phyloP scores from a whole-genome alignment of 176 grass and related monocot genomes.

The Oryza glumipatula region DNA sequence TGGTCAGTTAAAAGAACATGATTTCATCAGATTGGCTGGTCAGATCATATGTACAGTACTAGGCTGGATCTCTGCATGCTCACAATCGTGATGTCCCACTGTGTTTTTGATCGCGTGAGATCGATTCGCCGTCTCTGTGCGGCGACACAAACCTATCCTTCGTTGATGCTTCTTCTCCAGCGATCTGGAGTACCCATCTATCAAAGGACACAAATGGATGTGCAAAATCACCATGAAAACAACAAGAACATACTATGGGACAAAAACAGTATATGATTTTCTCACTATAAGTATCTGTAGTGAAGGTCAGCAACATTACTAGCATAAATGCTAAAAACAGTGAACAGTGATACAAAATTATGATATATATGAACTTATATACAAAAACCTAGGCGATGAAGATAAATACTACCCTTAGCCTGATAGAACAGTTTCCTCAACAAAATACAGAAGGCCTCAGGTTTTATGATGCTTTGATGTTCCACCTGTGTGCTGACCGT shows the following conservation, averaged over 20 bases:
- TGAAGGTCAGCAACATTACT: neutral
- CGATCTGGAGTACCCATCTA: neutral
- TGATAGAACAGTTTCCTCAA: neutral
- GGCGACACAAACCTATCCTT: no score
- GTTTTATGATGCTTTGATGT: constrained; percentile 66
- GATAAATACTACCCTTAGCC: neutral
- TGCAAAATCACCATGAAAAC: neutral
- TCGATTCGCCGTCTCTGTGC: no score
- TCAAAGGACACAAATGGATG: neutral
- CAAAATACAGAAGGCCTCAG: constrained; percentile 16
- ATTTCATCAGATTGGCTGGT: no score
- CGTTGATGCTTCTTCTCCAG: no score
- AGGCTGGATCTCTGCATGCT: no score
- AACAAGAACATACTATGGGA: neutral
- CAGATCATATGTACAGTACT: no score
- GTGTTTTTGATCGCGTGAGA: no score
- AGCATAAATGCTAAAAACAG: no score
- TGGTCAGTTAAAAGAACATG: no score
- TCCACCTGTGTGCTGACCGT: constrained; percentile 86
- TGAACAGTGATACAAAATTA: constrained; percentile 7
- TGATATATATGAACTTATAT: constrained; percentile 28
- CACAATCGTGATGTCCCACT: no score
- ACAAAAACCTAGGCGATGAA: constrained; percentile 23
- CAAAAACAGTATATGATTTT: neutral
- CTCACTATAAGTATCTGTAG: constrained; percentile 19